Percentiles rank a stretch among this genome's conserved stretches.
phyloP scores from a whole-genome alignment of 2,329 filamentous ascomycete genomes.

The Fusarium scirpi region DNA sequence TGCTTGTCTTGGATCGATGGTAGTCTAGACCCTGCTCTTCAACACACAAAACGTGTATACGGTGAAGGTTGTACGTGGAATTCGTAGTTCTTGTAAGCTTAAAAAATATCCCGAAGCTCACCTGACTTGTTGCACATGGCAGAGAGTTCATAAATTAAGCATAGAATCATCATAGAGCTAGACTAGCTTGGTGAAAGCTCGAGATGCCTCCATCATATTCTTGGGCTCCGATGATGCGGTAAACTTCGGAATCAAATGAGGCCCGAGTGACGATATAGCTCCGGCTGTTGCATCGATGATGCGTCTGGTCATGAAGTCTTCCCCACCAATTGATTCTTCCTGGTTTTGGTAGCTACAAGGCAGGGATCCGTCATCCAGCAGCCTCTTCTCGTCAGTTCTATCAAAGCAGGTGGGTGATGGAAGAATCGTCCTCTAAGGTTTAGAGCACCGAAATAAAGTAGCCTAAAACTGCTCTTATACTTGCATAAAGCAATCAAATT shows the following conservation, averaged over 20 bases:
- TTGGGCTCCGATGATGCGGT: background rate
- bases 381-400: background rate
- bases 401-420: no score
- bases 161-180: background rate
- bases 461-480: no score
- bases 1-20: background rate
- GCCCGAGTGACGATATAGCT: slow-evolving; percentile 13
- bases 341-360: slow-evolving; percentile 4
- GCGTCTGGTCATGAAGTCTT: slow-evolving; percentile 4
- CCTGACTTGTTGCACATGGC: background rate
- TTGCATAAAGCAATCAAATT: no score
- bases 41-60: background rate
- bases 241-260: slow-evolving; percentile 22
- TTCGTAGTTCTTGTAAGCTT: background rate
- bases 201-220: background rate
- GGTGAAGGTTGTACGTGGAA: background rate
- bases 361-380: background rate
- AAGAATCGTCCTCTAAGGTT: no score
- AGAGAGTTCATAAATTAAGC: background rate
- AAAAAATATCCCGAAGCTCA: background rate
- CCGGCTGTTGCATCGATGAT: slow-evolving; percentile 9
- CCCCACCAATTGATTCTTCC: background rate
- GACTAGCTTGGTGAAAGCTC: background rate
- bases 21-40: background rate
- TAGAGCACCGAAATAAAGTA: no score